These are phyloP conservation scores for Lenzites betulinus DNA, from an alignment of 768 basidiomycete species.

Conservation along the genomic window DNA sequence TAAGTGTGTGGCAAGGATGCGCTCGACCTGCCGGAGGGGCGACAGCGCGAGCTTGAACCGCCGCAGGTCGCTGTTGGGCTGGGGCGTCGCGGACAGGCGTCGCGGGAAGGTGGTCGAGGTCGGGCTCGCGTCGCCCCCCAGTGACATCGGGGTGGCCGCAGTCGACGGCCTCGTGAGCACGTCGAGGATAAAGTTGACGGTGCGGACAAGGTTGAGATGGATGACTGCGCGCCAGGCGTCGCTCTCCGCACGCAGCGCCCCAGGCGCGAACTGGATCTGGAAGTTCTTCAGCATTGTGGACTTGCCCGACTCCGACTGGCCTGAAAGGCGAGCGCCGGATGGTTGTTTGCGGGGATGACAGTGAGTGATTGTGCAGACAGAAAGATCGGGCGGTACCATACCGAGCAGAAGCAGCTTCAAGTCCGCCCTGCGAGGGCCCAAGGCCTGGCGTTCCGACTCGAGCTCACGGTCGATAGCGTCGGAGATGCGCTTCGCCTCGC, in stretches of 20 bases:
- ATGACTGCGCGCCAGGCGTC: slow-evolving; percentile 67
- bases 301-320: slow-evolving; percentile 71
- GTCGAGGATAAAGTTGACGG: slow-evolving; percentile 47
- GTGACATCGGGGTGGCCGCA: slow-evolving; percentile 16
- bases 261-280: slow-evolving; percentile 60
- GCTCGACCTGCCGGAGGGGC: slow-evolving; percentile 58
- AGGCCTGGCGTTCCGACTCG: slow-evolving; percentile 45
- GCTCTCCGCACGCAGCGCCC: slow-evolving; percentile 57
- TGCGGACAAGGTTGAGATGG: slow-evolving; percentile 66
- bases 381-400: slow-evolving; percentile 22
- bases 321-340: slow-evolving; percentile 32
- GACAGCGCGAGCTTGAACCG: slow-evolving; percentile 51
- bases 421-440: slow-evolving; percentile 37
- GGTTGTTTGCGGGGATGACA: too few species aligned
- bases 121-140: slow-evolving; percentile 5
- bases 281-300: slow-evolving; percentile 70
- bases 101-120: slow-evolving; percentile 6
- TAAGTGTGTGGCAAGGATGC: slow-evolving; percentile 46
- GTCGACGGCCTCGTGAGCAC: slow-evolving; percentile 34
- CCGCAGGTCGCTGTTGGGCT: slow-evolving; percentile 37
- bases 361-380: too few species aligned
- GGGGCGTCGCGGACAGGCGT: slow-evolving; percentile 16
- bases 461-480: slow-evolving; percentile 59
- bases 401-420: slow-evolving; percentile 61
- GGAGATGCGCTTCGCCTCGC: slow-evolving; percentile 51